Conservation (phyloP, 2,329 filamentous ascomycete genomes). For the Ramularia collo-cygni region DNA sequence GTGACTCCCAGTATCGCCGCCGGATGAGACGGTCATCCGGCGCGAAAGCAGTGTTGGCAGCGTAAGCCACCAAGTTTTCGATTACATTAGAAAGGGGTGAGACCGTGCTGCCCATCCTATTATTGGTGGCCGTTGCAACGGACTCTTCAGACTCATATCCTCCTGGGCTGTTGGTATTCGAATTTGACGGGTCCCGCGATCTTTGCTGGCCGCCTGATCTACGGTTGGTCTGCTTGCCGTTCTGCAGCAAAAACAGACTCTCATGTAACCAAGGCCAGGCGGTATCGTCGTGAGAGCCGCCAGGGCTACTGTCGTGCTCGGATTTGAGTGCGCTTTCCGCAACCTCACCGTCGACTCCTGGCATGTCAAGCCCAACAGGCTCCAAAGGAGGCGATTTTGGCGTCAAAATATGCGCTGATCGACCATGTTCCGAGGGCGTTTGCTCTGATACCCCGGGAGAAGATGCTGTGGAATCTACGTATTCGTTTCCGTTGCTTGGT, state of each 20-base stretch:
- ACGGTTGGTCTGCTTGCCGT: not conserved
- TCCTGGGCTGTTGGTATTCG: conserved; percentile 1
- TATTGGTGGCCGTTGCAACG: not conserved
- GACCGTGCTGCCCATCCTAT: not conserved
- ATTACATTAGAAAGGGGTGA: conserved; percentile 6
- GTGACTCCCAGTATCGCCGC: conserved; percentile 11
- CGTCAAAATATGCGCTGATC: not conserved
- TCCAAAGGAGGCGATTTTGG: not conserved
- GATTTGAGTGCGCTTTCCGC: not conserved
- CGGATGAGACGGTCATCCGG: conserved; percentile 6
- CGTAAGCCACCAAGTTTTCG: conserved; percentile 11
- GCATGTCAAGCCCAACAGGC: too few relatives aligned
- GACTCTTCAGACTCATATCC: not conserved
- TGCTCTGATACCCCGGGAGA: not conserved
- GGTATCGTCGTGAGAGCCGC: not conserved
- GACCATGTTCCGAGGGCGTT: not conserved
- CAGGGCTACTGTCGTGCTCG: not conserved
- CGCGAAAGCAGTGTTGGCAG: conserved; percentile 10
- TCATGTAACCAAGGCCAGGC: conserved; percentile 3
- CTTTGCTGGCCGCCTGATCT: too few relatives aligned
- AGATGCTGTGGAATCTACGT: not conserved
- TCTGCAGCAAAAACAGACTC: conserved; percentile 1
- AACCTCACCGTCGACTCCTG: too few relatives aligned
- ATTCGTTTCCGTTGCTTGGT: not conserved
- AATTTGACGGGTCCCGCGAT: too few relatives aligned